Conservation (phyloP, 371 early-diverging fungal species). For the Mucor irregularis region DNA sequence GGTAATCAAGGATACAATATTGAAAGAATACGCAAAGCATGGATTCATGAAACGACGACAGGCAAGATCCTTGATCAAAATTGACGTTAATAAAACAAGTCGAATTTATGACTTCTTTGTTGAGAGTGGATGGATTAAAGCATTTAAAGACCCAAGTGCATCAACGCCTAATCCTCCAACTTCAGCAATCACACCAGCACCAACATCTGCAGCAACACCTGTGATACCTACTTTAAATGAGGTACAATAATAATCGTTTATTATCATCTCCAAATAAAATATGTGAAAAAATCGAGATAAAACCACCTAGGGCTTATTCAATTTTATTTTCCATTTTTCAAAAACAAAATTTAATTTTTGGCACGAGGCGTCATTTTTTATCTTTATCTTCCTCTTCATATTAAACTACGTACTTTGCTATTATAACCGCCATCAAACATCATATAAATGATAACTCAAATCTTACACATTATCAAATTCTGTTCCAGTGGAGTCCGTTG, state of each 20-base stretch:
- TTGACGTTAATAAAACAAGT: constrained; percentile 87
- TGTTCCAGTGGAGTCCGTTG: constrained; percentile 18
- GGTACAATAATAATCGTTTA: too few species aligned
- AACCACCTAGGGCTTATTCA: too few species aligned
- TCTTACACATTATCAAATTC: constrained; percentile 48
- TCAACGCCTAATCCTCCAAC: not conserved
- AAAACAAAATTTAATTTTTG: too few species aligned
- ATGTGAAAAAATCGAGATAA: too few species aligned
- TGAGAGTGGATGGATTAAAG: constrained; percentile 85
- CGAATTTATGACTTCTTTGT: constrained; percentile 90
- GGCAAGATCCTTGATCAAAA: constrained; percentile 80
- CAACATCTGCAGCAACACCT: not conserved
- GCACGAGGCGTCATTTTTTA: too few species aligned
- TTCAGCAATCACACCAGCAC: not conserved
- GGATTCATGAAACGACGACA: constrained; percentile 76
- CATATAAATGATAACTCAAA: too few species aligned
- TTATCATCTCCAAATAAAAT: too few species aligned
- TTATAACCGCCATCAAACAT: not conserved
- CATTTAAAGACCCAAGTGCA: constrained; percentile 40
- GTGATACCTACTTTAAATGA: too few species aligned
- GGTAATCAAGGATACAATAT: constrained; percentile 85
- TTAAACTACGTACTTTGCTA: not conserved
- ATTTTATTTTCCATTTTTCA: too few species aligned
- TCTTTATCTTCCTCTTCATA: too few species aligned
- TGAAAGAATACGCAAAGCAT: constrained; percentile 77